Evolutionary conservation across 805 yeast species (phyloP).

Genomic region (Danielozyma ontarioensis): DNA sequence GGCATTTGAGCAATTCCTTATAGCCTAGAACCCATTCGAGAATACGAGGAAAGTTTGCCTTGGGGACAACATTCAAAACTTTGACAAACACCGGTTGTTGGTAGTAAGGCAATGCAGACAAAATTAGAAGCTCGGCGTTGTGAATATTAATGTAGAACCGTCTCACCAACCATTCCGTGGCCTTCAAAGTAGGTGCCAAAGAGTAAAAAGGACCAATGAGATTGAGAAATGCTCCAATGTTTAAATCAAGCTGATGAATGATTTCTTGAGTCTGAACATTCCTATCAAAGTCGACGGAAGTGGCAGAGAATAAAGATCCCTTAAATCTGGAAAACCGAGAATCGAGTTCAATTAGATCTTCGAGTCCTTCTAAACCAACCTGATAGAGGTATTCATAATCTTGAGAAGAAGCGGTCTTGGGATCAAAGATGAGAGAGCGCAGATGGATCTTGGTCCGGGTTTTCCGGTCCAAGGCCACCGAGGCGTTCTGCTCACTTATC

Average conservation of each 20-base stretch:
- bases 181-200: slow-evolving; percentile 68
- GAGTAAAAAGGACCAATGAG: slow-evolving; percentile 74
- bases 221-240: slow-evolving; percentile 68
- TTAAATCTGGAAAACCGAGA: slow-evolving; percentile 68
- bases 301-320: slow-evolving; percentile 72
- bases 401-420: slow-evolving; percentile 88
- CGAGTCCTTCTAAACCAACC: slow-evolving; percentile 69
- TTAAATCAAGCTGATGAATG: slow-evolving; percentile 64
- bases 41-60: slow-evolving; percentile 61
- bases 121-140: slow-evolving; percentile 66
- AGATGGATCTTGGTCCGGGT: slow-evolving; percentile 82
- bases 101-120: slow-evolving; percentile 79
- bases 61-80: slow-evolving; percentile 64
- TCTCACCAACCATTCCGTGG: slow-evolving; percentile 93
- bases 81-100: slow-evolving; percentile 69
- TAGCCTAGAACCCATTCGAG: slow-evolving; percentile 68
- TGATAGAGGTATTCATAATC: slow-evolving; percentile 80
- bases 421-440: slow-evolving; percentile 79
- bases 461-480: slow-evolving; percentile 82
- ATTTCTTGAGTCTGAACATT: slow-evolving; percentile 76
- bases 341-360: slow-evolving; percentile 67
- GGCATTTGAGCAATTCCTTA: slow-evolving; percentile 57
- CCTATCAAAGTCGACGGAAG: slow-evolving; percentile 77
- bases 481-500: slow-evolving; percentile 57
- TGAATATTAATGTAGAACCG: slow-evolving; percentile 81